Conservation (phyloP, 768 basidiomycete genomes). For the Trametes meyenii region DNA sequence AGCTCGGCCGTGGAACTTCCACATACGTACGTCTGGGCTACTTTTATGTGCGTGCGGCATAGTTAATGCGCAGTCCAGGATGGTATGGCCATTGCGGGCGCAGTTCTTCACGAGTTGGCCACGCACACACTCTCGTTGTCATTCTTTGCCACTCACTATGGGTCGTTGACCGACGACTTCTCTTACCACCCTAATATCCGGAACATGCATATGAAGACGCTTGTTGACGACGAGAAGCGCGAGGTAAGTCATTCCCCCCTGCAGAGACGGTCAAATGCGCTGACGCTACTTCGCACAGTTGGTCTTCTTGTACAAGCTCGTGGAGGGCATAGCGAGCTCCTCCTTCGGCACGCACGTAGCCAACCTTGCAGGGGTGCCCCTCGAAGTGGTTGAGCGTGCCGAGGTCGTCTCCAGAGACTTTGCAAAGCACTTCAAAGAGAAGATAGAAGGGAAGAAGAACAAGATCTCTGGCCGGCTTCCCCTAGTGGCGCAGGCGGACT, state of each 20-base stretch:
- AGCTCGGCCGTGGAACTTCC: constrained; percentile 94
- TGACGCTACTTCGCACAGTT: constrained; percentile 52
- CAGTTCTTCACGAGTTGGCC: constrained; percentile 92
- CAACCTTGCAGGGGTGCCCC: constrained; percentile 89
- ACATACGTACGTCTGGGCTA: constrained; percentile 65
- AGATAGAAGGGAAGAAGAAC: constrained; percentile 65
- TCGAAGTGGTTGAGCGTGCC: constrained; percentile 83
- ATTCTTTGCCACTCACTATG: constrained; percentile 98
- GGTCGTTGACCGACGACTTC: constrained; percentile 93
- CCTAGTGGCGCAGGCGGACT: constrained; percentile 86
- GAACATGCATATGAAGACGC: constrained; percentile 94
- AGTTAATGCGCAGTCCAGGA: constrained; percentile 52
- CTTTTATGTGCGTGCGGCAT: neutral
- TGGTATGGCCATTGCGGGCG: constrained; percentile 98
- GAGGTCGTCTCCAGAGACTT: constrained; percentile 86
- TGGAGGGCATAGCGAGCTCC: constrained; percentile 82
- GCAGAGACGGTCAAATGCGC: neutral
- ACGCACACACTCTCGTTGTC: constrained; percentile 89
- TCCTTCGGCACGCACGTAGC: constrained; percentile 97
- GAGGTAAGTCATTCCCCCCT: constrained; percentile 55
- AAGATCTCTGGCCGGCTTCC: constrained; percentile 64
- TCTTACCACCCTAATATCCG: constrained; percentile 89
- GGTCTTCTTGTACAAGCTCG: constrained; percentile 93
- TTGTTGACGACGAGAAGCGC: constrained; percentile 89
- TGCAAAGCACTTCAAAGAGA: constrained; percentile 83